Evolutionary conservation across 2,329 filamentous ascomycete species (phyloP), one percentile per base, ranked within the genome.

Genomic region (Ophiostoma sp.): DNA sequence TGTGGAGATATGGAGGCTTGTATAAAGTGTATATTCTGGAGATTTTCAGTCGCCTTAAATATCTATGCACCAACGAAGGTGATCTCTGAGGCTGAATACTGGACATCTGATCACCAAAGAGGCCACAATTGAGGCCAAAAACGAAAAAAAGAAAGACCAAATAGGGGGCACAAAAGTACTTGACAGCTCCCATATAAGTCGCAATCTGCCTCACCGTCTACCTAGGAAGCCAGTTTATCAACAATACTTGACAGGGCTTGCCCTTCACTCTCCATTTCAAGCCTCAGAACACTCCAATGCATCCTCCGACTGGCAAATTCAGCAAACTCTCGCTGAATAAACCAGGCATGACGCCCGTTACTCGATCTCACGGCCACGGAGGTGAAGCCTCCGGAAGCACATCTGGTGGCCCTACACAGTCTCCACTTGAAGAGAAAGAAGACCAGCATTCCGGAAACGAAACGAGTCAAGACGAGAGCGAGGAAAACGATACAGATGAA

Each of bases 401-500:
- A 36, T 17, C 17, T 36, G 31, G 19, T 2, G 57, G 57, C 31
- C 31, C 25, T 17, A 12, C 39, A 42, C 39, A 42, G 15, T 42
- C 39, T 12, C 39, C 11, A 9, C 39, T 12, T n/a, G 57, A 61
- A 36, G 31, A 61, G 8, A 36, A 31, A 28, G 17, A 31, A 6
- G 9, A 59, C 19, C 15, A 19, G 15, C 31, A 31, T 3, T 3
- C 7, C 57, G 57, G 39, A 15, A n/a, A 1, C 25, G 25, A 33
- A 25, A 59, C 12, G 8, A 52, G n/a, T 1, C 36, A 52, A 7
- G 52, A 55, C 17, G 19, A 36, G 33, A 36, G 33, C 22, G 64
- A 69, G 12, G 57, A 70, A 11, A 50, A 72, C 5, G 68, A 74
- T 15, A 77, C 75, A 9, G 76, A 82, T 5, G 80, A 80, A 7